Evolutionary conservation across 73 alveolate species (phyloP).

Genomic region (Durusdinium trenchii): DNA sequence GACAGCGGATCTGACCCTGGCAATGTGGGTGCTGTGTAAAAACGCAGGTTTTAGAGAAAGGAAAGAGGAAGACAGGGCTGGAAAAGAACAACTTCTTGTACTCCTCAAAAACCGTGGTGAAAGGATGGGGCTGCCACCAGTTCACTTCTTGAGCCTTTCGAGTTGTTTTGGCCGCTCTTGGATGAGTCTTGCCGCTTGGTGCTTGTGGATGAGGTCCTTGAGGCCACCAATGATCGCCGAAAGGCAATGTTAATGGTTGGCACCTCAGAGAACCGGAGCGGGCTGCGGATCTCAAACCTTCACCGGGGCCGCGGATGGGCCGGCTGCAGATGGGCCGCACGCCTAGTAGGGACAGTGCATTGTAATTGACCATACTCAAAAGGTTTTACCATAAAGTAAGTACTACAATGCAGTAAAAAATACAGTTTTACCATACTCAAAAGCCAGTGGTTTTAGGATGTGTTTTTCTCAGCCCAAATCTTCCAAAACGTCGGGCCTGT

Average conservation of each 20-base stretch:
- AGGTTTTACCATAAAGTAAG: background rate
- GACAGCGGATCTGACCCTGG: too few species aligned
- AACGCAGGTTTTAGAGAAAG: too few species aligned
- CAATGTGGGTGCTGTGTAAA: too few species aligned
- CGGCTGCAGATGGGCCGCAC: background rate
- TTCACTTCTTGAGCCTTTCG: too few species aligned
- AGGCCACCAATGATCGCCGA: conserved; percentile 49
- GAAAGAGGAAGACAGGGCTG: too few species aligned
- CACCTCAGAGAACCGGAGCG: background rate
- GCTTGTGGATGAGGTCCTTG: conserved; percentile 30
- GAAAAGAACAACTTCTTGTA: too few species aligned
- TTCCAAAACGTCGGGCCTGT: background rate
- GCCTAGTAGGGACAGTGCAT: background rate
- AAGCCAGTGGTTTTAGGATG: background rate
- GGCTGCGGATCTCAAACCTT: background rate
- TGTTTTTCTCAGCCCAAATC: background rate
- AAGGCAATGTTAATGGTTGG: conserved; percentile 56
- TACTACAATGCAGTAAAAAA: background rate
- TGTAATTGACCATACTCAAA: background rate
- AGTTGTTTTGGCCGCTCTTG: too few species aligned
- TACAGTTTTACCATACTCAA: background rate
- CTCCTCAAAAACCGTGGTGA: too few species aligned
- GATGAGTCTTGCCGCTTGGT: too few species aligned
- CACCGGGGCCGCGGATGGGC: background rate
- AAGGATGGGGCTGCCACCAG: too few species aligned